phyloP scores from a whole-genome alignment of 2,329 filamentous ascomycete species.

The Fusarium globosum region DNA sequence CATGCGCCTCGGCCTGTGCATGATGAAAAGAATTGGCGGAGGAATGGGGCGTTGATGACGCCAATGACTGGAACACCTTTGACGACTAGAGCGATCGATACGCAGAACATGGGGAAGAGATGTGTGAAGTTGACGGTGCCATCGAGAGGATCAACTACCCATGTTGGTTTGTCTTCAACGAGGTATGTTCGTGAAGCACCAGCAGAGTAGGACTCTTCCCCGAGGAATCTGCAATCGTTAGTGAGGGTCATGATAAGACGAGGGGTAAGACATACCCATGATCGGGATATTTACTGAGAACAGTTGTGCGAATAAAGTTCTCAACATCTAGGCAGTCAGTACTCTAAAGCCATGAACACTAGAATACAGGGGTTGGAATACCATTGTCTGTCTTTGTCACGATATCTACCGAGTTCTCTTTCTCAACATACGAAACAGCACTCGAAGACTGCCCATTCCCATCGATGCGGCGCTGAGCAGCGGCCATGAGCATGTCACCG shows the following conservation, averaged over 20 bases:
- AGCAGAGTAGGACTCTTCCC: slow-evolving; percentile 80
- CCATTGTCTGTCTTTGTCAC: slow-evolving; percentile 82
- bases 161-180: slow-evolving; percentile 72
- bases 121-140: slow-evolving; percentile 87
- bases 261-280: slow-evolving; percentile 65
- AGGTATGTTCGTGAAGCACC: slow-evolving; percentile 75
- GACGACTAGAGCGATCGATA: slow-evolving; percentile 77
- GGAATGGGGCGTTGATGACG: slow-evolving; percentile 77
- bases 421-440: slow-evolving; percentile 60
- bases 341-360: not conserved
- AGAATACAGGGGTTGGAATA: slow-evolving; percentile 47
- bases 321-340: slow-evolving; percentile 69
- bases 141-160: slow-evolving; percentile 82
- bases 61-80: slow-evolving; percentile 71
- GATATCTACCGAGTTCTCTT: slow-evolving; percentile 80
- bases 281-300: slow-evolving; percentile 69
- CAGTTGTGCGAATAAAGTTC: slow-evolving; percentile 71
- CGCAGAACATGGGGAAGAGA: slow-evolving; percentile 83
- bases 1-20: slow-evolving; percentile 75
- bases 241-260: not conserved
- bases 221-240: slow-evolving; percentile 69
- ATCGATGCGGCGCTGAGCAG: slow-evolving; percentile 54
- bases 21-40: slow-evolving; percentile 75
- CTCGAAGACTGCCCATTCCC: slow-evolving; percentile 31
- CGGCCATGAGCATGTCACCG: slow-evolving; percentile 73